These are phyloP conservation scores for Amanita rimosa DNA, from an alignment of 768 basidiomycete species.

Conservation along the genomic window DNA sequence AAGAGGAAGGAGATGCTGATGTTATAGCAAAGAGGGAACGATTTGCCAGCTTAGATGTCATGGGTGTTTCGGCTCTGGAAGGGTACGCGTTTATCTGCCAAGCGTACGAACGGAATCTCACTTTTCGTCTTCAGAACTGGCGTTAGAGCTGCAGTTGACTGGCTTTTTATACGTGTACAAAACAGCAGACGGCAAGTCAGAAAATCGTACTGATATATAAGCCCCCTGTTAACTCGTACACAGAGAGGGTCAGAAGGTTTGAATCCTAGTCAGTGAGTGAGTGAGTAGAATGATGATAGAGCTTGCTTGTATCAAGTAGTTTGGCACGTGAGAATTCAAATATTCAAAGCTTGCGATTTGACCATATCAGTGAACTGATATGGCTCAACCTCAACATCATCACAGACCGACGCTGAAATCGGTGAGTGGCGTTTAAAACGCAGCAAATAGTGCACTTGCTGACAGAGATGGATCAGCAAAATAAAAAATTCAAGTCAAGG, in stretches of 20 bases:
- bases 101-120: background rate
- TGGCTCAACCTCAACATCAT: conserved; percentile 27
- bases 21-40: conserved; percentile 35
- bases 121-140: conserved; percentile 59
- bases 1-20: conserved; percentile 34
- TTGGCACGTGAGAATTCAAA: too few relatives aligned
- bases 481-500: conserved; percentile 89
- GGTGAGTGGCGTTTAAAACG: background rate
- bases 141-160: conserved; percentile 83
- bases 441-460: background rate
- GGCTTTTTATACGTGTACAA: conserved; percentile 90
- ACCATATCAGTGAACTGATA: background rate
- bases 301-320: too few relatives aligned
- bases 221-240: conserved; percentile 4
- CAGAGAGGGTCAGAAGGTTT: conserved; percentile 1
- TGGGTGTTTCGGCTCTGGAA: conserved; percentile 86
- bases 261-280: too few relatives aligned
- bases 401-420: conserved; percentile 31
- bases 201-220: background rate
- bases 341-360: too few relatives aligned
- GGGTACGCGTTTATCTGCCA: conserved; percentile 43
- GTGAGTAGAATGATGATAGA: too few relatives aligned
- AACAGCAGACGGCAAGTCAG: conserved; percentile 59
- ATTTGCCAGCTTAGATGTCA: conserved; percentile 73
- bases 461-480: conserved; percentile 42